Evolutionary conservation across 768 basidiomycete genomes (phyloP).

Genomic region (Krasilnikovozyma curviuscula): DNA sequence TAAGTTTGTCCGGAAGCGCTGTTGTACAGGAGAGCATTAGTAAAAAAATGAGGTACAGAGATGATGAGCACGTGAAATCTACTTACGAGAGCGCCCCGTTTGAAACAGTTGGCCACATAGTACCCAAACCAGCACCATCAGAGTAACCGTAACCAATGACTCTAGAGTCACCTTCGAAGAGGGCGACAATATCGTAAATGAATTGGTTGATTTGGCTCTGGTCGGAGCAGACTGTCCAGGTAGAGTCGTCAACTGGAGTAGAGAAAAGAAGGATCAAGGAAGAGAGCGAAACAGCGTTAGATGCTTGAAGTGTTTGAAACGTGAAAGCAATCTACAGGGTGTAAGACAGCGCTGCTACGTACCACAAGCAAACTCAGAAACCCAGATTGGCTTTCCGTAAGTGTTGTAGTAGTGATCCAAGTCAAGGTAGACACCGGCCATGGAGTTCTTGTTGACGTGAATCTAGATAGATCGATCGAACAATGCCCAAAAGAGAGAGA

Average conservation of each 20-base stretch:
- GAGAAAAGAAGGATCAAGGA: not conserved
- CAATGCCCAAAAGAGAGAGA: not conserved
- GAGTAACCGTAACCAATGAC: constrained; percentile 26
- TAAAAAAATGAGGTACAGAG: not conserved
- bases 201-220: constrained; percentile 24
- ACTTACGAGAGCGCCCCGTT: constrained; percentile 18
- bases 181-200: constrained; percentile 25
- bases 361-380: constrained; percentile 11
- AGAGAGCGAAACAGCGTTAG: not conserved
- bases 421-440: constrained; percentile 21
- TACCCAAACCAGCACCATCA: constrained; percentile 22
- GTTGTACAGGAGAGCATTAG: not conserved
- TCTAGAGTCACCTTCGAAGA: constrained; percentile 22
- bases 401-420: constrained; percentile 15
- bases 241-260: constrained; percentile 17
- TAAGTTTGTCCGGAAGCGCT: constrained; percentile 5
- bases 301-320: too few species aligned
- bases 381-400: constrained; percentile 10
- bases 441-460: constrained; percentile 14
- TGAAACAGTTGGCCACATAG: constrained; percentile 21
- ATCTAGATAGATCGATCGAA: not conserved
- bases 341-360: not conserved
- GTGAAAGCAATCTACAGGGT: not conserved
- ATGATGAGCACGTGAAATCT: not conserved
- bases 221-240: constrained; percentile 23